Conservation (phyloP, 2,329 filamentous ascomycete species). For the Fusarium burgessii region DNA sequence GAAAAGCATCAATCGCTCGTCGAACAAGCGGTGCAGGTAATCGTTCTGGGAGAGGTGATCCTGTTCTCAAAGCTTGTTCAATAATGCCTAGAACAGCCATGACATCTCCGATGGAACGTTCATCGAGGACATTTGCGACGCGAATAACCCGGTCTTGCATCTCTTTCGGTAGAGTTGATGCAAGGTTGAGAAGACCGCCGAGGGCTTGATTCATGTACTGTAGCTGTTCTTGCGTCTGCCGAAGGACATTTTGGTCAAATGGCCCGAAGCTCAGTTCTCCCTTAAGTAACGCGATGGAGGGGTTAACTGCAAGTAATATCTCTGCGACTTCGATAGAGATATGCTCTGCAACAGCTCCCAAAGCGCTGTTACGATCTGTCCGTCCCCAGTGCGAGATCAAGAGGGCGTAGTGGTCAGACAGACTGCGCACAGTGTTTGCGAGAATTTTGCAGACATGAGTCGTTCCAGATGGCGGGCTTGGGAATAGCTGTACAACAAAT, state of each 20-base stretch:
- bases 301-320: slow-evolving; percentile 43
- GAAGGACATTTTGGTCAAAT: slow-evolving; percentile 49
- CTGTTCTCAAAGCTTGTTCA: slow-evolving; percentile 61
- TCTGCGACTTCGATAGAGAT: slow-evolving; percentile 49
- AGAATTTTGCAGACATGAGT: slow-evolving; percentile 59
- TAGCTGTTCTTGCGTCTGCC: slow-evolving; percentile 47
- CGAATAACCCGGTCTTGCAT: slow-evolving; percentile 56
- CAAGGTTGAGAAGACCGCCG: slow-evolving; percentile 50
- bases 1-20: slow-evolving; percentile 49
- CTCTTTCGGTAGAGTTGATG: slow-evolving; percentile 52
- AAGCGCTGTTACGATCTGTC: slow-evolving; percentile 42
- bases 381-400: slow-evolving; percentile 59
- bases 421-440: slow-evolving; percentile 55
- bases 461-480: slow-evolving; percentile 60
- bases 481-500: slow-evolving; percentile 60
- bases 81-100: slow-evolving; percentile 63
- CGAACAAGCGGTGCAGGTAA: slow-evolving; percentile 60
- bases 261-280: slow-evolving; percentile 49
- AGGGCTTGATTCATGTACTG: slow-evolving; percentile 52
- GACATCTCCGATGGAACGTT: slow-evolving; percentile 59
- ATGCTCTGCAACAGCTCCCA: slow-evolving; percentile 49
- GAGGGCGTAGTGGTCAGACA: slow-evolving; percentile 63
- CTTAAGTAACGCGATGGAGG: slow-evolving; percentile 46
- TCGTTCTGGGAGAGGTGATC: slow-evolving; percentile 60
- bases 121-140: slow-evolving; percentile 55